phyloP scores from a whole-genome alignment of 2,329 filamentous ascomycete genomes.

The Fusarium gaditjirri region DNA sequence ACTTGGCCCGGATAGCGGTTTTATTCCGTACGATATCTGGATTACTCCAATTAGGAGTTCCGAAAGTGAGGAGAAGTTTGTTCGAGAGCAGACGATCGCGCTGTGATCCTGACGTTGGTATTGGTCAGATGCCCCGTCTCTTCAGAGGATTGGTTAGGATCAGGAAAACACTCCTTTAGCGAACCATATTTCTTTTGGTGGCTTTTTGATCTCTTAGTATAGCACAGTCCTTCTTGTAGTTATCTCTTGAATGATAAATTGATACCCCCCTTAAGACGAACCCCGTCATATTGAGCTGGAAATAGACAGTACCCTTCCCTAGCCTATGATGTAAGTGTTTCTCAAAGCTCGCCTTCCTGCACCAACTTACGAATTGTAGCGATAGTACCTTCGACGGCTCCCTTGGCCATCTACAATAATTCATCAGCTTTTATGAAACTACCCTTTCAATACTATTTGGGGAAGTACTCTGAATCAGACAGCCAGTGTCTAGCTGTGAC shows the following conservation, averaged over 20 bases:
- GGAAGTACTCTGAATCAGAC: not conserved
- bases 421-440: not conserved
- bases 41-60: not conserved
- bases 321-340: accelerated
- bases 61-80: not conserved
- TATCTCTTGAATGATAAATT: not conserved
- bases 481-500: slow-evolving; percentile 11
- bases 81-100: not conserved
- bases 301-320: accelerated
- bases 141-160: not conserved
- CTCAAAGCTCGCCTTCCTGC: slow-evolving; percentile 15
- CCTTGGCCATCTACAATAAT: slow-evolving; percentile 4
- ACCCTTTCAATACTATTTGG: slow-evolving; percentile 2
- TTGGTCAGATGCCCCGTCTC: not conserved
- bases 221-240: not conserved
- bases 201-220: not conserved
- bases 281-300: accelerated
- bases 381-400: slow-evolving; percentile 32
- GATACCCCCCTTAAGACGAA: not conserved
- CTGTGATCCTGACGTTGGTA: not conserved
- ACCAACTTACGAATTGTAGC: slow-evolving; percentile 25
- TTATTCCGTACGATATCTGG: slow-evolving; percentile 10
- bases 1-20: not conserved
- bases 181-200: not conserved
- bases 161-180: not conserved